A percentile compares a stretch with the other conserved stretches of the same genome.
phyloP scores from a whole-genome alignment of 768 basidiomycete genomes.

The Cystobasidium tubakii region DNA sequence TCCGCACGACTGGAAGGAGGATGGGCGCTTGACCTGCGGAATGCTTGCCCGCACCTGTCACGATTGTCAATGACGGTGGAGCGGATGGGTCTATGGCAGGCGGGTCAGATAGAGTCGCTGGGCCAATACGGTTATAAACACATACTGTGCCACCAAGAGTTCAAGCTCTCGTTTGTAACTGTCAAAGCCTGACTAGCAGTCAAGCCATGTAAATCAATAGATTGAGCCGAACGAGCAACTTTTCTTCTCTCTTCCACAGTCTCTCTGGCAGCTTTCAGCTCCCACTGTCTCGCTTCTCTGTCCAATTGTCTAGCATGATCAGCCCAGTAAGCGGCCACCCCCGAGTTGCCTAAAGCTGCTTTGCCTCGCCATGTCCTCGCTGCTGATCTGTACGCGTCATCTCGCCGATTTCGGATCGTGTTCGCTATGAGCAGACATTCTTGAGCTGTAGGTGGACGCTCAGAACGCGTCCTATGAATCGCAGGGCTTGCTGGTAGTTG shows the following conservation, averaged over 20 bases:
- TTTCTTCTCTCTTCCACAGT: slow-evolving; percentile 47
- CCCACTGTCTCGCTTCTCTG: slow-evolving; percentile 48
- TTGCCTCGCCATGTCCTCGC: slow-evolving; percentile 46
- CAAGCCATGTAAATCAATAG: slow-evolving; percentile 44
- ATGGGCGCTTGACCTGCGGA: slow-evolving; percentile 40
- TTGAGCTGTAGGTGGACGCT: slow-evolving; percentile 19
- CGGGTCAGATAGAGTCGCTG: neutral
- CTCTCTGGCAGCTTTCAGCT: slow-evolving; percentile 48
- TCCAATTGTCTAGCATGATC: slow-evolving; percentile 48
- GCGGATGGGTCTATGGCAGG: slow-evolving; percentile 15
- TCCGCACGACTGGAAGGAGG: slow-evolving; percentile 42
- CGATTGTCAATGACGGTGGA: slow-evolving; percentile 40
- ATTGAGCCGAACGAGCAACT: slow-evolving; percentile 30
- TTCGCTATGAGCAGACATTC: slow-evolving; percentile 47
- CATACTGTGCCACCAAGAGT: slow-evolving; percentile 41
- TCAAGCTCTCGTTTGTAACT: slow-evolving; percentile 41
- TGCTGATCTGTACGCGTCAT: slow-evolving; percentile 48
- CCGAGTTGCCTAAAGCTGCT: slow-evolving; percentile 41
- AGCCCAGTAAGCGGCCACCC: slow-evolving; percentile 50
- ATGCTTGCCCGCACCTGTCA: slow-evolving; percentile 45
- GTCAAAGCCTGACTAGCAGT: slow-evolving; percentile 42
- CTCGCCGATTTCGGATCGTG: slow-evolving; percentile 46
- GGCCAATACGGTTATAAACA: neutral
- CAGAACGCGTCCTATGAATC: neutral
- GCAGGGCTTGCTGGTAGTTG: neutral